These are phyloP conservation scores for Raphanus hybrid DNA, from an alignment of 441 rosid genomes.

Conservation along the genomic window DNA sequence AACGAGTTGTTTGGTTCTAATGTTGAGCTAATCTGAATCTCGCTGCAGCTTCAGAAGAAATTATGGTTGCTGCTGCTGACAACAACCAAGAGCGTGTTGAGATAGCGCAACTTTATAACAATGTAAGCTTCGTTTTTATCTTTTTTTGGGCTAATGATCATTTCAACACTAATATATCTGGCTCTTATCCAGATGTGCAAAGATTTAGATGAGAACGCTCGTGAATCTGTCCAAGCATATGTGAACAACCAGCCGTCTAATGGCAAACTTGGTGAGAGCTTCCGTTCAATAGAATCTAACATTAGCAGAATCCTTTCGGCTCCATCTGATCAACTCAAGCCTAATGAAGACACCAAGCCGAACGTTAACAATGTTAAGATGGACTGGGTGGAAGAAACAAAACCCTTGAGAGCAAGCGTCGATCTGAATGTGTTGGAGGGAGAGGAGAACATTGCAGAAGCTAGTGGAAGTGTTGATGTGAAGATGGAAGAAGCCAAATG, in stretches of 20 bases:
- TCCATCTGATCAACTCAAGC: constrained; percentile 33
- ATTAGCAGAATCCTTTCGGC: constrained; percentile 55
- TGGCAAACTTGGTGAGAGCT: constrained; percentile 54
- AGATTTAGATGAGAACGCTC: constrained; percentile 55
- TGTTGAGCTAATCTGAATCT: constrained; percentile 17
- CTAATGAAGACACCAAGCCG: constrained; percentile 35
- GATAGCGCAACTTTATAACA: constrained; percentile 64
- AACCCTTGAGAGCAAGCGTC: constrained; percentile 33
- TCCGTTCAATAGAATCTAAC: constrained; percentile 54
- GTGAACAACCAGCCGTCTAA: constrained; percentile 51
- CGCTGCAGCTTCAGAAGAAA: constrained; percentile 71
- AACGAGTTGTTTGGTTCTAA: constrained; percentile 25
- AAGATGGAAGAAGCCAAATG: constrained; percentile 41
- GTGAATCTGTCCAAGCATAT: constrained; percentile 53
- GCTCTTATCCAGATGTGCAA: constrained; percentile 65
- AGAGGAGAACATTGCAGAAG: constrained; percentile 39
- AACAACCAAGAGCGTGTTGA: constrained; percentile 63
- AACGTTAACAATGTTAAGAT: constrained; percentile 37
- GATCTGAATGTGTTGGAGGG: constrained; percentile 43
- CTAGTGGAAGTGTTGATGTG: constrained; percentile 40
- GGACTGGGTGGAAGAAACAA: constrained; percentile 36
- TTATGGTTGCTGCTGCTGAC: constrained; percentile 60
- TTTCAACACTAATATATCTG: constrained; percentile 14
- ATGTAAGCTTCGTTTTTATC: constrained; percentile 45
- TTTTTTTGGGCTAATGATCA: constrained; percentile 6